These are phyloP conservation scores for Beverwykella pulmonaria DNA, from an alignment of 495 filamentous ascomycete species.

Conservation along the genomic window DNA sequence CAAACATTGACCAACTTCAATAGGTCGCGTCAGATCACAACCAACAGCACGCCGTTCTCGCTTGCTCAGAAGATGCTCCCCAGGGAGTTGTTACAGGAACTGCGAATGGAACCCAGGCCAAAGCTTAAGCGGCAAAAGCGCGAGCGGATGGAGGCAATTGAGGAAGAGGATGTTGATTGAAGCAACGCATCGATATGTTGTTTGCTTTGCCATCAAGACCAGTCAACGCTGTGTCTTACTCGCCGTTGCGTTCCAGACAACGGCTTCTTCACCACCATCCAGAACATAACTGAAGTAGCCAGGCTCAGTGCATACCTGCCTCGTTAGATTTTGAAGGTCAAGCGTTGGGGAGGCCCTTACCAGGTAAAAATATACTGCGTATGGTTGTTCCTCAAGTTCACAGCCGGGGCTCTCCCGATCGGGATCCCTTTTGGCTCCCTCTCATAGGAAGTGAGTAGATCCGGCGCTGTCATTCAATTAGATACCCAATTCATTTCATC, in stretches of 20 bases:
- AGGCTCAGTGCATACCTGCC: conserved; percentile 82
- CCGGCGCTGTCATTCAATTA: conserved; percentile 57
- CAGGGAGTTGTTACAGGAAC: conserved; percentile 77
- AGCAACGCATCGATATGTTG: not conserved
- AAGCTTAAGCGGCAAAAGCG: conserved; percentile 40
- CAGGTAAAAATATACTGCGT: conserved; percentile 98
- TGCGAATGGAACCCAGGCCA: conserved; percentile 69
- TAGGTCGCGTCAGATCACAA: conserved; percentile 78
- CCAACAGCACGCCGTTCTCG: conserved; percentile 74
- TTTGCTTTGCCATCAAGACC: conserved; percentile 52
- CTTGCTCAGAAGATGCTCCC: conserved; percentile 81
- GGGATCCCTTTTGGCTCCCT: conserved; percentile 80
- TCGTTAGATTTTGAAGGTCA: not conserved
- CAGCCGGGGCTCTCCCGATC: conserved; percentile 86
- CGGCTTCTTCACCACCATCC: conserved; percentile 85
- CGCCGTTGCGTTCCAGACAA: conserved; percentile 70
- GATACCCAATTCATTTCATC: conserved; percentile 17
- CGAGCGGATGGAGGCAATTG: conserved; percentile 47
- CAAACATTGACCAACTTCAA: conserved; percentile 36
- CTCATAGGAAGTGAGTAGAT: conserved; percentile 71
- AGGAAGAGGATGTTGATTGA: conserved; percentile 36
- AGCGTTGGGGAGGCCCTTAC: conserved; percentile 57
- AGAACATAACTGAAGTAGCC: conserved; percentile 92
- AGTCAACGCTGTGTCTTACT: conserved; percentile 78
- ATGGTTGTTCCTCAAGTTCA: conserved; percentile 94